phyloP scores from a whole-genome alignment of 352 stramenopile species.

The Globisporangium apiculatum region DNA sequence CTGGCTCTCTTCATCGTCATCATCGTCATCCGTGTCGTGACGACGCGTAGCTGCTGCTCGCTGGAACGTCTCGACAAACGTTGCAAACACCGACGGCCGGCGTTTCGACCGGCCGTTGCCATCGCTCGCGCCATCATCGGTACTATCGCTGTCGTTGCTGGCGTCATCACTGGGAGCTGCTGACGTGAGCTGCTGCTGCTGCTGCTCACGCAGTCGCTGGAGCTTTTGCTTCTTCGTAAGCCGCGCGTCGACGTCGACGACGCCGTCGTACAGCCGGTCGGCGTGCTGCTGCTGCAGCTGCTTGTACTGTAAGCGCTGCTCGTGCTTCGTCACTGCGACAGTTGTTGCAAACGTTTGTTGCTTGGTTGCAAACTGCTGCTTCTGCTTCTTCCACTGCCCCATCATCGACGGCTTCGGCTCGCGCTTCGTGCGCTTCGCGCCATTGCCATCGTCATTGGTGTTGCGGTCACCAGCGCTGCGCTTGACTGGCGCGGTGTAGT shows the following conservation, averaged over 20 bases:
- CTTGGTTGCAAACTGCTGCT: constrained; percentile 37
- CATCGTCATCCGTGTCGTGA: constrained; percentile 1
- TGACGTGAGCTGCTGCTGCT: not conserved
- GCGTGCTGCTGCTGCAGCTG: constrained; percentile 22
- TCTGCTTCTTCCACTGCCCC: constrained; percentile 65
- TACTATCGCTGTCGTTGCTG: constrained; percentile 4
- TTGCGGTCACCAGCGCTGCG: not conserved
- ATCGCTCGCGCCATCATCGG: constrained; percentile 7
- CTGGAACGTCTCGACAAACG: constrained; percentile 70
- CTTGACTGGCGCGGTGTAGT: constrained; percentile 19
- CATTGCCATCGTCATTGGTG: constrained; percentile 9
- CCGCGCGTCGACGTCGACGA: constrained; percentile 9
- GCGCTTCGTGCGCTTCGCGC: constrained; percentile 16
- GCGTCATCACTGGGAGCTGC: not conserved
- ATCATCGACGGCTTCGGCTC: constrained; percentile 48
- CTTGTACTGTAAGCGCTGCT: constrained; percentile 34
- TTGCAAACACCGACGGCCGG: constrained; percentile 45
- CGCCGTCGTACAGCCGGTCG: constrained; percentile 35
- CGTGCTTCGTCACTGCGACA: constrained; percentile 40
- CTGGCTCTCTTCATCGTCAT: constrained; percentile 34
- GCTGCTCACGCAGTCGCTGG: not conserved
- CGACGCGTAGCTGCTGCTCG: constrained; percentile 5
- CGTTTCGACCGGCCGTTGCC: constrained; percentile 2
- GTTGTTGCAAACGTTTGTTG: constrained; percentile 32
- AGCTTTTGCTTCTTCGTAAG: constrained; percentile 12